Base-by-base conservation (phyloP, 129 eudicot genomes). In the Pulicaria dysenterica region DNA sequence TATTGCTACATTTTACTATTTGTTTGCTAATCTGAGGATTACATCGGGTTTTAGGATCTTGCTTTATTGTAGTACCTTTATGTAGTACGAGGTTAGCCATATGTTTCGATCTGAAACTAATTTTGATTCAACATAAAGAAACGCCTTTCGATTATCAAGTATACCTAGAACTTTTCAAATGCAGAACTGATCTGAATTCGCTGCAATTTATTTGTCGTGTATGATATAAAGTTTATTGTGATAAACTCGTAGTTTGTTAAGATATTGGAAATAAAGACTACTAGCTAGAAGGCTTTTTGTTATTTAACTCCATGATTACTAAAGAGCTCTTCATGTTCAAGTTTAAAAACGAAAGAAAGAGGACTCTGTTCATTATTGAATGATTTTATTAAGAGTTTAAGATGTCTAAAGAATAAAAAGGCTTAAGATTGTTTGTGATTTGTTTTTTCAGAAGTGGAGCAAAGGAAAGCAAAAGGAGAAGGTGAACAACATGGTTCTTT, bases 401-500 rank as follows among this genome's bases (percentile, higher is more conserved):
- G 31, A 24, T 24, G 31, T 24, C 2, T 50, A 9, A 17, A 14
- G 14, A 6, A 16, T 37, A 1, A 34, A 13, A 14, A 66, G 50
- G 50, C 24, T 47, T 44, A 46, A 42, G 24, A 58, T 46, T 58
- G 58, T 12, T 71, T 24, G 46, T 46, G 47, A 6, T 58, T 60
- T 43, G 75, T 41, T 66, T 39, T 9, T 82, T 41, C 86, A 92
- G 98, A 92, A 92, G 80, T 92, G 98, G 97, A 92, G 97, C 88
- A 92, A 92, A 61, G 97, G 97, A 56, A 92, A 92, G 87, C 97
- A 92, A 86, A 92, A 92, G 96, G 98, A 92, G 83, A 92, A 92
- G 95, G 98, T 92, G 84, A 92, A 92, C 88, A 92, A 92, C 87
- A 86, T 93, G 98, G 98, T 93, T 43, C 59, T 93, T 15, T 90